These are phyloP conservation scores for Rhazya stricta DNA, from an alignment of 257 asterid genomes.

Conservation along the genomic window DNA sequence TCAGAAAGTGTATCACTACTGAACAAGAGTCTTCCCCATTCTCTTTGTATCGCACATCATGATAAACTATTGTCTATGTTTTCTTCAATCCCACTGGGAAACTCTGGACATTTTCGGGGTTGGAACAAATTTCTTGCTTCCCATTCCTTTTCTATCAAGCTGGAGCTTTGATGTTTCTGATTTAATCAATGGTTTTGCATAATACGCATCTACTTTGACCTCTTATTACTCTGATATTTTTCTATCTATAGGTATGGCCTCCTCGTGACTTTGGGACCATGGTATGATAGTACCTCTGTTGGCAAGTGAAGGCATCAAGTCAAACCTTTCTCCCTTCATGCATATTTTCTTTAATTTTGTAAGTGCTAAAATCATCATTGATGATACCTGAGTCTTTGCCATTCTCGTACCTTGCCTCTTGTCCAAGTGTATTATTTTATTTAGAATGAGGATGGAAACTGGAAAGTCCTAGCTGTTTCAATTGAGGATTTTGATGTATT, in stretches of 20 bases:
- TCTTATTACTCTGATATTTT: background rate
- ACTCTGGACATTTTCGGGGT: background rate
- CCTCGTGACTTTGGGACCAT: constrained; percentile 70
- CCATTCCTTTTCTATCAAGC: background rate
- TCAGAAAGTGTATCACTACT: background rate
- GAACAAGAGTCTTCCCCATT: background rate
- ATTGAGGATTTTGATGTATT: constrained; percentile 3
- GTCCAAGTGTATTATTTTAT: background rate
- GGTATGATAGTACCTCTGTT: constrained; percentile 25
- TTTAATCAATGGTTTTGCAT: background rate
- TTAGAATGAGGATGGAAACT: background rate
- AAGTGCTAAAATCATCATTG: background rate
- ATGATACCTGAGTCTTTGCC: background rate
- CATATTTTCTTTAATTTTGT: background rate
- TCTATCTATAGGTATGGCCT: constrained; percentile 76
- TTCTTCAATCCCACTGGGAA: background rate
- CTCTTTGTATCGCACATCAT: background rate
- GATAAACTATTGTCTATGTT: background rate
- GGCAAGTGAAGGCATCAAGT: background rate
- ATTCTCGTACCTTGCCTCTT: background rate
- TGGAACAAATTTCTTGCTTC: background rate
- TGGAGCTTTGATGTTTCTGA: background rate
- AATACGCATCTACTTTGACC: background rate
- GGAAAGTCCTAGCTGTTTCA: background rate
- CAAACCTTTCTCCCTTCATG: background rate